These are phyloP conservation scores for Apiospora rasikravindrae DNA, from an alignment of 2,329 filamentous ascomycete species.

Conservation along the genomic window DNA sequence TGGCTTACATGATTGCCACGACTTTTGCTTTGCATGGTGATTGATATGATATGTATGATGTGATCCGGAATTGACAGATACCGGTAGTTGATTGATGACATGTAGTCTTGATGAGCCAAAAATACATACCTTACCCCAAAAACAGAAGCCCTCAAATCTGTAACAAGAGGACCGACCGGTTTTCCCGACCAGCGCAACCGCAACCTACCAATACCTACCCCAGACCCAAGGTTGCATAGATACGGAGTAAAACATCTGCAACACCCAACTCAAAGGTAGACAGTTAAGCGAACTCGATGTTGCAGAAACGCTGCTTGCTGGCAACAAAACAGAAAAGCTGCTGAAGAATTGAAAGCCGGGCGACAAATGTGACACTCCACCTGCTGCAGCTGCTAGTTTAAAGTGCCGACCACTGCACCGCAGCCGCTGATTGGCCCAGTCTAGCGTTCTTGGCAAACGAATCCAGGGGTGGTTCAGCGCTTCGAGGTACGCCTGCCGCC, in stretches of 20 bases:
- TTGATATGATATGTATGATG: neutral
- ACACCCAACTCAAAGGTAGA: neutral
- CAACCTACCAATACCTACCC: neutral
- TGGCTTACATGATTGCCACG: neutral
- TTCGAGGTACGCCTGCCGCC: neutral
- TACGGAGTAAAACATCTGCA: neutral
- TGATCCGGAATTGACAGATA: neutral
- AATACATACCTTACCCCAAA: neutral
- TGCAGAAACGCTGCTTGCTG: neutral
- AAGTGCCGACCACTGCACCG: neutral
- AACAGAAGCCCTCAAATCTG: neutral
- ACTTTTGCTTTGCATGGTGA: neutral
- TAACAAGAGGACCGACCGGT: neutral
- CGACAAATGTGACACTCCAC: conserved; percentile 16
- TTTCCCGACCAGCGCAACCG: conserved; percentile 2
- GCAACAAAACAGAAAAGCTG: neutral
- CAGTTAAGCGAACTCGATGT: neutral
- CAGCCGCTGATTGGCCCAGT: neutral
- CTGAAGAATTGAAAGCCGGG: neutral
- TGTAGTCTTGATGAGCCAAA: neutral
- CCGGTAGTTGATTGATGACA: neutral
- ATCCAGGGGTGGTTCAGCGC: conserved; percentile 13
- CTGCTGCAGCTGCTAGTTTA: conserved; percentile 1
- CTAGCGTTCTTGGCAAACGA: neutral
- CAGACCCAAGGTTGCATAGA: neutral